phyloP scores from a whole-genome alignment of 2,329 filamentous ascomycete species.

The Nemania diffusa region DNA sequence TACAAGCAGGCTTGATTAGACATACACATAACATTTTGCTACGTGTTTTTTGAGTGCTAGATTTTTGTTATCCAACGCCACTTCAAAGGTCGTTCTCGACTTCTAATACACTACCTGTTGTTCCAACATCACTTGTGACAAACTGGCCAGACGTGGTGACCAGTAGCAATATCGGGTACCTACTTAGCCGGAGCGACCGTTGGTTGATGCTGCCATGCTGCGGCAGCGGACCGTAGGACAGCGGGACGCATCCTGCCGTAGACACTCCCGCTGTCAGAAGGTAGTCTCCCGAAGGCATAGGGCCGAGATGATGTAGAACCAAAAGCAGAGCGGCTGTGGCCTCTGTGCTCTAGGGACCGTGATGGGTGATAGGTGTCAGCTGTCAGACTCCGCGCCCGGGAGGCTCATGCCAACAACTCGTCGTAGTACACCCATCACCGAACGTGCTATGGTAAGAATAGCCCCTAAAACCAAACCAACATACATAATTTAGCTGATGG shows the following conservation, averaged over 20 bases:
- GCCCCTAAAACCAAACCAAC: constrained; percentile 23
- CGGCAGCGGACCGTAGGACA: constrained; percentile 42
- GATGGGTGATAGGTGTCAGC: neutral
- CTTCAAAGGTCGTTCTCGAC: constrained; percentile 2
- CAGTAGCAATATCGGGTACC: constrained; percentile 40
- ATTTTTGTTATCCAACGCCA: constrained; percentile 1
- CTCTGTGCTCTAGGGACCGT: neutral
- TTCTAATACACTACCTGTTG: constrained; percentile 36
- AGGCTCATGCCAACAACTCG: constrained; percentile 28
- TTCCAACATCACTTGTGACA: constrained; percentile 14
- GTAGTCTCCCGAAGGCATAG: constrained; percentile 40
- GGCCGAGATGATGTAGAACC: constrained; percentile 21
- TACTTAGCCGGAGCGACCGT: constrained; percentile 24
- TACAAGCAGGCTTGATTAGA: constrained; percentile 27
- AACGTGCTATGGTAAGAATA: constrained; percentile 11
- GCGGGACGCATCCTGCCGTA: constrained; percentile 41
- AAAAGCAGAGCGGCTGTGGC: neutral
- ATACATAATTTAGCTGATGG: constrained; percentile 2
- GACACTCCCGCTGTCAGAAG: constrained; percentile 43
- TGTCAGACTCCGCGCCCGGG: neutral
- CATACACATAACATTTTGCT: constrained; percentile 17
- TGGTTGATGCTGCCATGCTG: constrained; percentile 36
- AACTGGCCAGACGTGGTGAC: constrained; percentile 30
- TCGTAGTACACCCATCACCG: neutral
- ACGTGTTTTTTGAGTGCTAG: constrained; percentile 10